These are phyloP conservation scores for Cercospora berteroae DNA, from an alignment of 2,329 filamentous ascomycete species.

Conservation along the genomic window DNA sequence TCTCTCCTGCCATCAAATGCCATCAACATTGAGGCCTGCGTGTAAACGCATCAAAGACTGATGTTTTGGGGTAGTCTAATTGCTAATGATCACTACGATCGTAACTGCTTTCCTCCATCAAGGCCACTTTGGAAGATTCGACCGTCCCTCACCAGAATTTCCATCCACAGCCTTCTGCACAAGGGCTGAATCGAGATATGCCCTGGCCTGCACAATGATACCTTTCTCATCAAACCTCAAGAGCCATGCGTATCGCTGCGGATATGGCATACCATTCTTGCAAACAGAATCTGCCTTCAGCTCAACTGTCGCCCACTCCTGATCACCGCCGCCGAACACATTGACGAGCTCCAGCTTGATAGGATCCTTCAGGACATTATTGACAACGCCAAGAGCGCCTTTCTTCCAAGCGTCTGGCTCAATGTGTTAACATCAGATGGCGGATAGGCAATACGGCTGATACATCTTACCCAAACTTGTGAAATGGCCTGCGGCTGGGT, in stretches of 20 bases:
- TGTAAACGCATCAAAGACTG: too few species aligned
- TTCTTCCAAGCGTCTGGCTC: slow-evolving; percentile 31
- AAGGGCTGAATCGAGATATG: slow-evolving; percentile 31
- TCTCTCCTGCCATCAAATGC: background rate
- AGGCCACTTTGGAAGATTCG: slow-evolving; percentile 9
- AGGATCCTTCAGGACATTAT: slow-evolving; percentile 26
- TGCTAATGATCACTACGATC: too few species aligned
- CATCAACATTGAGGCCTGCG: background rate
- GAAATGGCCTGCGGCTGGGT: slow-evolving; percentile 31
- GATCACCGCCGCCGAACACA: slow-evolving; percentile 29
- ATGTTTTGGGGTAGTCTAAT: too few species aligned
- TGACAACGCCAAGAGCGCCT: slow-evolving; percentile 29
- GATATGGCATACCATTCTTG: slow-evolving; percentile 35
- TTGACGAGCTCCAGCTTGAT: slow-evolving; percentile 31
- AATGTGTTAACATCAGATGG: background rate
- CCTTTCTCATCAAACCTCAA: slow-evolving; percentile 31
- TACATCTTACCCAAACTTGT: slow-evolving; percentile 24
- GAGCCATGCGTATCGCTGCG: slow-evolving; percentile 33
- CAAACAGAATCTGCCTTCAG: slow-evolving; percentile 31
- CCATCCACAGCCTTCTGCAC: slow-evolving; percentile 29
- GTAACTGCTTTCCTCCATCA: too few species aligned
- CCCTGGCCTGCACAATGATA: slow-evolving; percentile 30
- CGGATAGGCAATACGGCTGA: background rate
- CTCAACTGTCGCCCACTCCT: slow-evolving; percentile 33
- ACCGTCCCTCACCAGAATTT: slow-evolving; percentile 15